Percentiles rank a stretch among this genome's conserved stretches.
Evolutionary conservation across 768 basidiomycete species (phyloP).

Genomic region (Psilocybe sp.): DNA sequence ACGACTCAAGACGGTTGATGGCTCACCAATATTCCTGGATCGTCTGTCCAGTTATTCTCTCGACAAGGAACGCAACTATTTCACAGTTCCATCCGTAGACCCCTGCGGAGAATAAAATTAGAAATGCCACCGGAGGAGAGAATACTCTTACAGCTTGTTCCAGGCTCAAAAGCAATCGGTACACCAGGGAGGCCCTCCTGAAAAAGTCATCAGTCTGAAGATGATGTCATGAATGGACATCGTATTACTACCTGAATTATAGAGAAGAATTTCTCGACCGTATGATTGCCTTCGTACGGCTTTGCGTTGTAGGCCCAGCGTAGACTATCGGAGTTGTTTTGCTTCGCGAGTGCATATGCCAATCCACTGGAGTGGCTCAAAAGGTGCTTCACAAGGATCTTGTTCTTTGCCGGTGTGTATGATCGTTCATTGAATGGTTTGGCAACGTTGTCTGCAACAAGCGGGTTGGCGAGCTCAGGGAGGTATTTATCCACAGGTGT

Average conservation of each 20-base stretch:
- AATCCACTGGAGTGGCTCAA: constrained; percentile 31
- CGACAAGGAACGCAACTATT: constrained; percentile 24
- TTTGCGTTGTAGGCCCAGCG: constrained; percentile 12
- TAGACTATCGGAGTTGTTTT: constrained; percentile 1
- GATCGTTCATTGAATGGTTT: constrained; percentile 3
- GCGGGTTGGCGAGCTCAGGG: constrained; percentile 27
- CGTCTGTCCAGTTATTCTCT: constrained; percentile 20
- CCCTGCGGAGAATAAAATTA: constrained; percentile 13
- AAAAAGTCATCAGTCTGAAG: not conserved
- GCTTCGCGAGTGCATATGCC: constrained; percentile 15
- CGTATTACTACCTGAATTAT: constrained; percentile 12
- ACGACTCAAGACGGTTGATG: not conserved
- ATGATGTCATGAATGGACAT: not conserved
- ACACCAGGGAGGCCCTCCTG: constrained; percentile 22
- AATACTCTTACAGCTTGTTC: constrained; percentile 22
- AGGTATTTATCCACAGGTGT: constrained; percentile 24
- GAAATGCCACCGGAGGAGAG: not conserved
- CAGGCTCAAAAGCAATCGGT: constrained; percentile 29
- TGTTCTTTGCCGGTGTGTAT: constrained; percentile 19
- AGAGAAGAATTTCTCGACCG: constrained; percentile 17
- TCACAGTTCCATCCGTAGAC: constrained; percentile 29
- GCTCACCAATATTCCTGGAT: constrained; percentile 28
- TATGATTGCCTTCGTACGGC: constrained; percentile 16
- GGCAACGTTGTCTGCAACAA: constrained; percentile 15
- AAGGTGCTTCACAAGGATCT: constrained; percentile 23